A percentile compares a stretch with the other conserved stretches of the same genome.
phyloP scores from a whole-genome alignment of 176 grass and related monocot genomes.

The Juncus inflexus region DNA sequence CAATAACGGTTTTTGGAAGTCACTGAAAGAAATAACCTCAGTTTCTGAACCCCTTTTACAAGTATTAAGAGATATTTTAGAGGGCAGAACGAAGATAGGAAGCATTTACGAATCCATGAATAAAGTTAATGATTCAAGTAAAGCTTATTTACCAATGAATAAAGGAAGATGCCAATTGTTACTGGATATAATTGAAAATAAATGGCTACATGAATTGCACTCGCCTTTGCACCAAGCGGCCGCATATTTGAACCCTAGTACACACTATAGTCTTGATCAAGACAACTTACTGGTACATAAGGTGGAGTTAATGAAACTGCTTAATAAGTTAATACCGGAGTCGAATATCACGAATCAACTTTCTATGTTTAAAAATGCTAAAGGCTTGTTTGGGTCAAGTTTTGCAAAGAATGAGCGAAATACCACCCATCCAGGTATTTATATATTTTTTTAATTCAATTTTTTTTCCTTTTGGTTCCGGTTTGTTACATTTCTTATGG shows the following conservation, averaged over 20 bases:
- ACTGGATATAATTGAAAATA: slow-evolving; percentile 32
- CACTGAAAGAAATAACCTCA: slow-evolving; percentile 63
- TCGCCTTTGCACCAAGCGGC: slow-evolving; percentile 34
- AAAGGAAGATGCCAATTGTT: slow-evolving; percentile 37
- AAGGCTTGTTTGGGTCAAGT: slow-evolving; percentile 72
- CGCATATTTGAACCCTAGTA: slow-evolving; percentile 54
- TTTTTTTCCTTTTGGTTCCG: slow-evolving; percentile 8
- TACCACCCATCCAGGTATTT: slow-evolving; percentile 58
- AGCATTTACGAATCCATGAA: slow-evolving; percentile 44
- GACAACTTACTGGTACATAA: slow-evolving; percentile 57
- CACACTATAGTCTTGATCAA: slow-evolving; percentile 60
- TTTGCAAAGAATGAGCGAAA: slow-evolving; percentile 74
- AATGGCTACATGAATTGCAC: slow-evolving; percentile 30
- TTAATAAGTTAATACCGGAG: slow-evolving; percentile 59
- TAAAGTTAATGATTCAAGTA: slow-evolving; percentile 33
- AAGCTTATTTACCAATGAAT: slow-evolving; percentile 40
- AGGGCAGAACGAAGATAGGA: slow-evolving; percentile 26
- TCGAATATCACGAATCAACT: slow-evolving; percentile 61
- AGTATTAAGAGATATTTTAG: slow-evolving; percentile 32
- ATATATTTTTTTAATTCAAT: not conserved
- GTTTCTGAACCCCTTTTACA: slow-evolving; percentile 83
- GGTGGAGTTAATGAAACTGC: slow-evolving; percentile 57
- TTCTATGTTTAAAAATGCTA: slow-evolving; percentile 62
- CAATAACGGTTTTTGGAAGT: slow-evolving; percentile 63
- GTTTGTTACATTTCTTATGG: not conserved